These are phyloP conservation scores for Incumbomyces lentus DNA, from an alignment of 2,329 filamentous ascomycete genomes.

Conservation along the genomic window DNA sequence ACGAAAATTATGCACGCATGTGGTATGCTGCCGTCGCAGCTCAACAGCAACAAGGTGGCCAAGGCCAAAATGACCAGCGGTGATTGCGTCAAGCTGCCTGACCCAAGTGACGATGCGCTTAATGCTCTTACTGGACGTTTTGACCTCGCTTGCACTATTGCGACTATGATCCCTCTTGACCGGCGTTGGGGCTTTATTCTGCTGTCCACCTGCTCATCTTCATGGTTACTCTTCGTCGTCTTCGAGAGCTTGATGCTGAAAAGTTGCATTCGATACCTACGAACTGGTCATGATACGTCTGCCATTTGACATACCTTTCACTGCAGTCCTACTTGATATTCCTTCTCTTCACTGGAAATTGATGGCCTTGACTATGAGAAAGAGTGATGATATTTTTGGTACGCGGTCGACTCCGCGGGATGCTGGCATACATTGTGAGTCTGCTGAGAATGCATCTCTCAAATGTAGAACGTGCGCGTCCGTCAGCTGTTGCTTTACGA, in stretches of 20 bases:
- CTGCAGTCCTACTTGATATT: too few species aligned
- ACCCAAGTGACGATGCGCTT: conserved; percentile 15
- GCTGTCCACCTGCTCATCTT: conserved; percentile 1
- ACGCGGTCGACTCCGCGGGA: too few species aligned
- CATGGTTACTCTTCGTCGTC: not conserved
- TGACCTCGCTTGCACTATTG: conserved; percentile 6
- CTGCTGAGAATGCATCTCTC: too few species aligned
- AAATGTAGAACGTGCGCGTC: too few species aligned
- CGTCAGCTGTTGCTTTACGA: too few species aligned
- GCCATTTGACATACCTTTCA: too few species aligned
- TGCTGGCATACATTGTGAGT: too few species aligned
- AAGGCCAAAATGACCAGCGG: conserved; percentile 23
- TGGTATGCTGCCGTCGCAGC: conserved; percentile 65
- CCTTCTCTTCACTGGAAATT: too few species aligned
- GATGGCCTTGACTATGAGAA: too few species aligned
- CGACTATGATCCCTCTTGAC: conserved; percentile 3
- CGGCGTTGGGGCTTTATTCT: conserved; percentile 2
- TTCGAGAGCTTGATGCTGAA: not conserved
- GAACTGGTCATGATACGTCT: not conserved
- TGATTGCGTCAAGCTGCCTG: conserved; percentile 18
- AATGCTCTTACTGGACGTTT: not conserved
- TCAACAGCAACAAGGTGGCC: conserved; percentile 35
- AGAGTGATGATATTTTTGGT: too few species aligned
- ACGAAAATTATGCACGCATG: conserved; percentile 66
- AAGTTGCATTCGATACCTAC: not conserved